Base-by-base conservation (phyloP, 2,329 filamentous ascomycete species). In the Botrytis fabae region DNA sequence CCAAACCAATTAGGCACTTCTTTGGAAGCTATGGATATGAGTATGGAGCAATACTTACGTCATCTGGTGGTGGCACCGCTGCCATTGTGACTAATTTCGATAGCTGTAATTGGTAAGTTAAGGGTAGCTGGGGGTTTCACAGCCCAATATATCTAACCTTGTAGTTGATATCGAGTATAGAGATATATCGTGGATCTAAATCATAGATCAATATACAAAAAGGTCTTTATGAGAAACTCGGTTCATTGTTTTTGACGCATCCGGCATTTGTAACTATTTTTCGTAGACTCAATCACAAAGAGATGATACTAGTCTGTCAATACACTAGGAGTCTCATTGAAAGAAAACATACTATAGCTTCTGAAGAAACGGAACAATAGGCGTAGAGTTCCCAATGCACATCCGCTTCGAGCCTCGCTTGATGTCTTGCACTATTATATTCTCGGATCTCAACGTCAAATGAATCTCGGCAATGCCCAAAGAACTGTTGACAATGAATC, bases 241-340 rank as follows among this genome's bases (percentile, higher is more conserved):
- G 42, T 35, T 44, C 12, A n/a, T 69, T 69, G n/a, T 69, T 61
- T 20, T 60, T 46, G 54, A 69, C 22, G 66, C 66, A 69, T 69
- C 51, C 66, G 66, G 66, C 38, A 46, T 7, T 35, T 2, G 12
- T 9, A 18, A 12, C 1, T 9, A 20, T 51, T 42, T 61, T 22
- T 46, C 20, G 22, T 40, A 32, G 25, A 20, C 25, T 18, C 18
- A 22, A 60, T 46, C 18, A 66, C 63, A 69, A 69, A 69, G 66
- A 61, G 8, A 35, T 44, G 0, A n/a, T 14, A 25, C 66, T 35
- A 38, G 28, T 25, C 12, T 38, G 12, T 9, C 25, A 9, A 48
- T 38, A 25, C 10, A 22, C 18, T 28, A 3, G 18, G 2, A 4
- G n/a, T 32, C 20, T 5, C 12, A 22, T 42, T 68, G 48, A 57